Conservation (phyloP, 345 rosid species). For the Chamaenerion angustifolium region DNA sequence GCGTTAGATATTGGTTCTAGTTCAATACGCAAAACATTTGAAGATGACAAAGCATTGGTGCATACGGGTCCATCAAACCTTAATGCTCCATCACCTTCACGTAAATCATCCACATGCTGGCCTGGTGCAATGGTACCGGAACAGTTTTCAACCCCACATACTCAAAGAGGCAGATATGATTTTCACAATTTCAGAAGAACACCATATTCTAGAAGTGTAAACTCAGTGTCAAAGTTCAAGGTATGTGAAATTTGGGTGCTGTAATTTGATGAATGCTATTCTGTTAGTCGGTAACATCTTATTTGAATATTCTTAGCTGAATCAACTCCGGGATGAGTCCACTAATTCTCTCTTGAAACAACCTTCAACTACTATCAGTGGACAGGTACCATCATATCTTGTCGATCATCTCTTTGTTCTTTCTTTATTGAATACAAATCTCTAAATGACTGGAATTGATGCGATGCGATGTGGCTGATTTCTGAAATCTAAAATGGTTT, state of each 20-base stretch:
- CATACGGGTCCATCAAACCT: constrained; percentile 25
- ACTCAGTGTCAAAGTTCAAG: constrained; percentile 56
- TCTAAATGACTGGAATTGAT: no score
- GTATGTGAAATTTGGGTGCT: constrained; percentile 24
- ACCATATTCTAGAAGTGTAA: constrained; percentile 64
- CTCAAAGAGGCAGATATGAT: constrained; percentile 46
- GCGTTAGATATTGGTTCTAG: constrained; percentile 29
- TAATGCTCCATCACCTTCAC: constrained; percentile 32
- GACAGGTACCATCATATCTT: constrained; percentile 35
- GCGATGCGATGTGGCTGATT: no score
- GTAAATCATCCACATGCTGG: constrained; percentile 54
- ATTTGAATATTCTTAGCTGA: constrained; percentile 19
- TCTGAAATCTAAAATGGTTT: no score
- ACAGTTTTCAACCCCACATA: constrained; percentile 55
- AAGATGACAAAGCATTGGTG: constrained; percentile 27
- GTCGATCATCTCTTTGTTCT: constrained; percentile 1
- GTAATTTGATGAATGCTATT: constrained; percentile 1
- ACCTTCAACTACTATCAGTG: constrained; percentile 28
- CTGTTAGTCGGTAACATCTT: constrained; percentile 9
- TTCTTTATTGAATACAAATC: neutral
- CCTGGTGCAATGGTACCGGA: constrained; percentile 73
- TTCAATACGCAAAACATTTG: constrained; percentile 25
- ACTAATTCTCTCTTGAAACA: constrained; percentile 27
- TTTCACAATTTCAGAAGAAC: constrained; percentile 56
- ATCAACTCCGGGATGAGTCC: constrained; percentile 32